These are phyloP conservation scores for Podila horticola DNA, from an alignment of 192 early-diverging fungal species.

Conservation along the genomic window DNA sequence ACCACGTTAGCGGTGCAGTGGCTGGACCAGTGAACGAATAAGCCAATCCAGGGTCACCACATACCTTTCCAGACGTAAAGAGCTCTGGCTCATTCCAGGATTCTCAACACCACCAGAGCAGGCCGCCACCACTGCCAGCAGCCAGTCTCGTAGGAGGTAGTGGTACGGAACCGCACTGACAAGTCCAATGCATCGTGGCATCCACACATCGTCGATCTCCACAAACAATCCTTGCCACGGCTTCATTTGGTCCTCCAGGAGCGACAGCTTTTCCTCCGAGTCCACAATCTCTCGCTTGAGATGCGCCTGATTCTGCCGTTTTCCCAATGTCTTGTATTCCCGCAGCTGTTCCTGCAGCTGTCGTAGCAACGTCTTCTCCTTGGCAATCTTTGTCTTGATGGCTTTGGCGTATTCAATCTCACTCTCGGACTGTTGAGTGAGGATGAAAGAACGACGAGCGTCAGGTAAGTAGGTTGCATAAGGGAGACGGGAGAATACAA, in stretches of 20 bases:
- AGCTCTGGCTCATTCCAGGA: constrained; percentile 38
- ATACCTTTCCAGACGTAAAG: constrained; percentile 68
- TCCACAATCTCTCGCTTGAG: constrained; percentile 50
- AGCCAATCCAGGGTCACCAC: neutral
- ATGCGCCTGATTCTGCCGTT: constrained; percentile 13
- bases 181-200: constrained; percentile 74
- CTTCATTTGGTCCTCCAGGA: constrained; percentile 72
- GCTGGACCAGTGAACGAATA: neutral
- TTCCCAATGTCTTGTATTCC: constrained; percentile 35
- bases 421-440: constrained; percentile 30
- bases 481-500: neutral
- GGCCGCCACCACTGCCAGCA: constrained; percentile 67
- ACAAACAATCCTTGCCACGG: constrained; percentile 67
- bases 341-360: constrained; percentile 11
- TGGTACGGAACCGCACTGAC: constrained; percentile 79
- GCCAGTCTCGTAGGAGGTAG: constrained; percentile 81
- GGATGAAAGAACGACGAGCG: neutral
- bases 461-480: too few relatives aligned
- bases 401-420: constrained; percentile 43
- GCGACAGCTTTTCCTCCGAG: constrained; percentile 73
- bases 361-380: constrained; percentile 15
- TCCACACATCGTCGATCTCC: constrained; percentile 70
- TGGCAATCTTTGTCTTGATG: constrained; percentile 29
- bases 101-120: constrained; percentile 62
- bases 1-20: neutral